Evolutionary conservation across 805 yeast species (phyloP).

Genomic region (Candida tammaniensis): DNA sequence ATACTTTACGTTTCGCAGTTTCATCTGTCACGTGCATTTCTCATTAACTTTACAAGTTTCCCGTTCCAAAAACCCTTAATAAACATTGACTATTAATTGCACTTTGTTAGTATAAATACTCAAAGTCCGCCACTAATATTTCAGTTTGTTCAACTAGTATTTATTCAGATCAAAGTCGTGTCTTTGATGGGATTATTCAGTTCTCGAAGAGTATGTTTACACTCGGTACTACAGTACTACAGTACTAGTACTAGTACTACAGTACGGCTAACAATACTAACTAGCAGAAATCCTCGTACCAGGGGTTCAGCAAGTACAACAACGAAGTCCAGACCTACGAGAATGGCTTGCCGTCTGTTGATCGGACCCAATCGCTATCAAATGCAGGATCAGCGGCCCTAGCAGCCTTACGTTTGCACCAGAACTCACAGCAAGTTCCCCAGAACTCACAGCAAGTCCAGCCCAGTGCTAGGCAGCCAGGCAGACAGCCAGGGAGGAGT

Average conservation of each 20-base stretch:
- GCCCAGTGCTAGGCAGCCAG: background rate
- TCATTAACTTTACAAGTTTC: too few species aligned
- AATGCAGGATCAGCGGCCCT: constrained; percentile 41
- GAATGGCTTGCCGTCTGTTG: constrained; percentile 19
- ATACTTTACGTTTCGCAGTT: too few species aligned
- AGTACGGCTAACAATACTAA: constrained; percentile 1
- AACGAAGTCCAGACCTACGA: constrained; percentile 24
- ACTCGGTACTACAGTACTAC: background rate
- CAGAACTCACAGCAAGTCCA: background rate
- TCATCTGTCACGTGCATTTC: too few species aligned
- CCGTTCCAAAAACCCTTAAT: too few species aligned
- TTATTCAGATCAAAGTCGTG: background rate
- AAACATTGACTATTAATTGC: too few species aligned
- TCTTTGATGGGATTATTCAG: constrained; percentile 10
- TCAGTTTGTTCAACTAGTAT: too few species aligned
- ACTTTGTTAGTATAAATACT: too few species aligned
- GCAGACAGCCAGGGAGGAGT: too few species aligned
- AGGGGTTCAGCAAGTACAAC: constrained; percentile 32
- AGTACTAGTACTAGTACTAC: background rate
- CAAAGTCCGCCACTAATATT: too few species aligned
- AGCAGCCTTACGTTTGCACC: constrained; percentile 38
- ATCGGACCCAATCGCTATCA: constrained; percentile 22
- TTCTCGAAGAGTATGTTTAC: constrained; percentile 12
- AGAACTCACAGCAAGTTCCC: constrained; percentile 13
- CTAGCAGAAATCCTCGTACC: constrained; percentile 5